Base-by-base conservation (phyloP, 2,329 filamentous ascomycete genomes). In the Tolypocladium ovalisporum region DNA sequence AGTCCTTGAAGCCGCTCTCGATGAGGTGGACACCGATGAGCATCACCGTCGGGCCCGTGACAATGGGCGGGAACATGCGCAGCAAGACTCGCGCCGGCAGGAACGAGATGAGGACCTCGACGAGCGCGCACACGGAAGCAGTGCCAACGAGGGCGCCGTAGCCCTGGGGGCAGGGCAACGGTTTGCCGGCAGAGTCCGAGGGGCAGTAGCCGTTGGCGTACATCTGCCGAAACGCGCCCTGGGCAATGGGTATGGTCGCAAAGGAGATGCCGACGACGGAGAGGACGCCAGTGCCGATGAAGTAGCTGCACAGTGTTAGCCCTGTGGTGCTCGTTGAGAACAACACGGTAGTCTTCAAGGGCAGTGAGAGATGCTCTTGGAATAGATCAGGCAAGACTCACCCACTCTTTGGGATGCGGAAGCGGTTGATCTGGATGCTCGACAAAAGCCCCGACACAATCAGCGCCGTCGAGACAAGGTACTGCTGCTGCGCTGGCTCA, bases 381-480 rank as follows among this genome's bases (percentile, higher is more conserved):
- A 2, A 17, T 39, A 22, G 37, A n/a, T n/a, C 36, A 22, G 3
- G 13, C 1, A 10, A 10, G 12, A 70, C 77, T 64, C 64, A 81
- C 71, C 76, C 76, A 0, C 89, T 89, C 62, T 81, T 82, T 62
- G 78, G 81, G 63, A 94, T 84, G 63, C 86, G 87, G 60, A 94
- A 87, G 7, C 87, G 79, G 0, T 87, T 89, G 62, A 94, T 92
- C 66, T 95, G 89, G 22, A 94, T 76, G 7, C 82, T 76, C 1
- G 87, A 90, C 29, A 93, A 78, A 47, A 90, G 78, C 34, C 89
- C 89, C 3, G 87, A 89, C 5, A 92, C 88, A 62, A 95, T 91
- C 58, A 92, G 75, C 0, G 88, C 84, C 0, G 87, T 87, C 6
- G 88, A 91, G 7, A 92, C 88, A 2, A 92, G 82, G 66, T 95